Base-by-base conservation (phyloP, 805 yeast genomes). In the Candida morakotiae region DNA sequence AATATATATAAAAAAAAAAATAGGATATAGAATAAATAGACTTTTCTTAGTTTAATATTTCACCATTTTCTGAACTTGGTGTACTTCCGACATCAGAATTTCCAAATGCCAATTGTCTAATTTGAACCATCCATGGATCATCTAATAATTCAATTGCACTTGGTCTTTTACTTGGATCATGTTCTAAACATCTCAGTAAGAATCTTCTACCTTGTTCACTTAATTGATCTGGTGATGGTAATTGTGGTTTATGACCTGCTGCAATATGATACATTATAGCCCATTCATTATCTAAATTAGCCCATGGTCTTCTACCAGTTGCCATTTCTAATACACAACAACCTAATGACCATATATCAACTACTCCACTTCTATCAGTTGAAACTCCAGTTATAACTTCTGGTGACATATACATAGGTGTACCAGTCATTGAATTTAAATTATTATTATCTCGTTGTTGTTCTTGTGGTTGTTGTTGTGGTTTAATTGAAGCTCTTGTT, bases 391-490 rank as follows among this genome's bases (percentile, higher is more conserved):
- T 86, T 41, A 93, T 87, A 0, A 87, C 85, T 53, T 93, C 98
- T 0, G 98, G 98, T 0, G 98, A 87, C 98, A 93, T 91, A 62
- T 93, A 93, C 97, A 91, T 93, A 11, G 98, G 98, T 0, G 98
- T 93, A 27, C 98, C 98, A 2, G 95, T 81, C 69, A 84, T 72
- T 20, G 75, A 66, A 33, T 61, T 64, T 43, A 74, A 66, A 47
- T 70, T 63, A 33, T 40, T 42, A 24, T 43, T 43, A 14, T 30
- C 31, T n/a, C n/a, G n/a, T 13, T 23, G 19, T 6, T 14, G 8
- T n/a, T 23, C 21, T 14, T 28, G 17, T 6, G 25, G 14, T 8
- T 27, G 15, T 3, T 8, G 9, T 17, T 17, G 11, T 29, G 38
- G 24, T 28, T 34, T 25, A 3, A 32, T 36, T 3, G 42, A 29